phyloP scores from a whole-genome alignment of 176 grass and related monocot genomes.

The Phragmites australis region DNA sequence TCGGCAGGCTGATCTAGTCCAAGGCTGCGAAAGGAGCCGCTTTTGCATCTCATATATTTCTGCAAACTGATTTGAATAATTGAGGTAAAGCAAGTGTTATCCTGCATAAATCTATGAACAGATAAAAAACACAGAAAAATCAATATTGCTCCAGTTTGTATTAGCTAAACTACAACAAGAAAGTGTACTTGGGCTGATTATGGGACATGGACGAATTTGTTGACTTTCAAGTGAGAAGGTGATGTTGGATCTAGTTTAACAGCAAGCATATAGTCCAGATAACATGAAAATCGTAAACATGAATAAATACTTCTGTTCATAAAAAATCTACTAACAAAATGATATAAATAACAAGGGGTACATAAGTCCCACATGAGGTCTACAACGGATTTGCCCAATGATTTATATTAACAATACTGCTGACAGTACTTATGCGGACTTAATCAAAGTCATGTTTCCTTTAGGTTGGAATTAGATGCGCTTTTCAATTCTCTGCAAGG shows the following conservation, averaged over 20 bases:
- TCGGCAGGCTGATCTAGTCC: conserved; percentile 85
- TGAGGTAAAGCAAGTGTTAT: conserved; percentile 3
- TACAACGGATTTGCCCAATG: not conserved
- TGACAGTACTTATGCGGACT: not conserved
- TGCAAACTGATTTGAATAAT: conserved; percentile 65
- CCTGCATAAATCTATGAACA: not conserved
- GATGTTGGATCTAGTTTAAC: not conserved
- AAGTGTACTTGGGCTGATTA: not conserved
- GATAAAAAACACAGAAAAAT: not conserved
- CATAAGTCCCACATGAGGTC: not conserved
- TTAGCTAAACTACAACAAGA: not conserved
- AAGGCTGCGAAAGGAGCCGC: conserved; percentile 81
- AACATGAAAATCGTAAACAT: not conserved
- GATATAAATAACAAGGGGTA: not conserved
- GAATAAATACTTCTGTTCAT: conserved; percentile 22
- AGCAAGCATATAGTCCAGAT: conserved; percentile 2
- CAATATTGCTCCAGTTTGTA: conserved; percentile 10
- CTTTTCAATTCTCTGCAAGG: not conserved
- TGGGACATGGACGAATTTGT: conserved; percentile 4
- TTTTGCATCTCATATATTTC: conserved; percentile 97
- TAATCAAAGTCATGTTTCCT: not conserved
- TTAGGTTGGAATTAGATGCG: not conserved
- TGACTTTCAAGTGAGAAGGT: not conserved
- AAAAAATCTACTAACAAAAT: conserved; percentile 23
- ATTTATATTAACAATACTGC: conserved; percentile 4